These are phyloP conservation scores for Sordaria brevicollis DNA, from an alignment of 495 filamentous ascomycete genomes.

Conservation along the genomic window DNA sequence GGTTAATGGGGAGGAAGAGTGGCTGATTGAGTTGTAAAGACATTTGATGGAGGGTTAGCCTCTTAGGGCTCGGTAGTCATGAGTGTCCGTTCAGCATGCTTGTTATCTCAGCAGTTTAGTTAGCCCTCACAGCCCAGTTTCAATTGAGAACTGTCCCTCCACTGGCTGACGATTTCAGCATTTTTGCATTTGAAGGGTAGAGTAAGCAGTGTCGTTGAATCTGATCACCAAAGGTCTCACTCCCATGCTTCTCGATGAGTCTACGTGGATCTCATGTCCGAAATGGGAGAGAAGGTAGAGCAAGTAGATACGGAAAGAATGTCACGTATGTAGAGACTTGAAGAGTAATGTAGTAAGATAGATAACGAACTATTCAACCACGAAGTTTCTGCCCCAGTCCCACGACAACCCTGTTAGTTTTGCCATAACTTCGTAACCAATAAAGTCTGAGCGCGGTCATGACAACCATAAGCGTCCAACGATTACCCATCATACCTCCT, in stretches of 20 bases:
- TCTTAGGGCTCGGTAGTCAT: neutral
- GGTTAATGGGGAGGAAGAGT: constrained; percentile 1
- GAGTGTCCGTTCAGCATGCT: neutral
- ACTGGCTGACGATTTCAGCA: too few relatives aligned
- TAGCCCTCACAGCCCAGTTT: neutral
- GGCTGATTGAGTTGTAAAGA: constrained; percentile 9
- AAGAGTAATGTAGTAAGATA: too few relatives aligned
- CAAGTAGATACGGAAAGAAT: too few relatives aligned
- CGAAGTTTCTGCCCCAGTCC: neutral
- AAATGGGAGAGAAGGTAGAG: too few relatives aligned
- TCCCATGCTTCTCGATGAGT: too few relatives aligned
- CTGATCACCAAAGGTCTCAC: too few relatives aligned
- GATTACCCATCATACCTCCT: constrained; percentile 5
- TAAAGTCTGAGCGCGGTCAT: constrained; percentile 3
- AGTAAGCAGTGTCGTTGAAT: too few relatives aligned
- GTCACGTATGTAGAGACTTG: too few relatives aligned
- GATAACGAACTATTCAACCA: neutral
- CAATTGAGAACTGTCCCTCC: too few relatives aligned
- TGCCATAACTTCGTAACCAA: constrained; percentile 1
- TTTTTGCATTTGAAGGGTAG: too few relatives aligned
- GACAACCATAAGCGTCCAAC: constrained; percentile 9
- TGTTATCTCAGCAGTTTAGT: neutral
- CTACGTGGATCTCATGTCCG: too few relatives aligned
- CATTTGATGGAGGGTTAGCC: neutral
- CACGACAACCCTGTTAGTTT: constrained; percentile 2